Percentiles rank a stretch among this genome's conserved stretches.
phyloP scores from a whole-genome alignment of 1,284 basidiomycete species.

The Ceratobasidium sp. region DNA sequence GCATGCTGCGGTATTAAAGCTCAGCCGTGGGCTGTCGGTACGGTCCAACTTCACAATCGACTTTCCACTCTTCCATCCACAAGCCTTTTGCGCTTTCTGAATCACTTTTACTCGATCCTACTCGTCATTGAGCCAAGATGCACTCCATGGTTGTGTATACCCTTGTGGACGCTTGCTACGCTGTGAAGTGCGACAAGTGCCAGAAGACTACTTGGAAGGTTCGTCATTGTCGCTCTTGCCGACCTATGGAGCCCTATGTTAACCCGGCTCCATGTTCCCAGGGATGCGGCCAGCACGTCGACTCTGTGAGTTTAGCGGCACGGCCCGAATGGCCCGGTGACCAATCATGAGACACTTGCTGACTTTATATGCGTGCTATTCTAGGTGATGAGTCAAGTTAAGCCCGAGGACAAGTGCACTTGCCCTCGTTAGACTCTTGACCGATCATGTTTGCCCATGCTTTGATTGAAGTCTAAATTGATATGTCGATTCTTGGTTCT shows the following conservation, averaged over 20 bases:
- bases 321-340: constrained; percentile 41
- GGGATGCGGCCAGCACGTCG: constrained; percentile 75
- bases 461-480: constrained; percentile 13
- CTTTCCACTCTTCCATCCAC: neutral
- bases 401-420: constrained; percentile 70
- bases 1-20: constrained; percentile 7
- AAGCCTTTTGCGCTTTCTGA: neutral
- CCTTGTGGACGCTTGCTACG: constrained; percentile 54
- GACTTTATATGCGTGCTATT: constrained; percentile 39
- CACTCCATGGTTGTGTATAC: constrained; percentile 2
- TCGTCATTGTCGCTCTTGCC: constrained; percentile 48
- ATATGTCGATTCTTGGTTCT: too few relatives aligned
- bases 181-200: constrained; percentile 66
- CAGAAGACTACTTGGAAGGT: constrained; percentile 79
- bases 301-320: constrained; percentile 58
- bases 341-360: constrained; percentile 42
- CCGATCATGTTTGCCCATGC: neutral
- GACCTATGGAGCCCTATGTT: neutral
- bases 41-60: neutral
- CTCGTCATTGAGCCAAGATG: neutral
- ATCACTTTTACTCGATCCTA: neutral
- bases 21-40: neutral
- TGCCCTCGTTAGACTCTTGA: constrained; percentile 56
- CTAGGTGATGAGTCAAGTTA: constrained; percentile 71
- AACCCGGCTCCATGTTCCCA: constrained; percentile 48